A percentile compares a stretch with the other conserved stretches of the same genome.
Evolutionary conservation across 805 yeast genomes (phyloP).

Genomic region (Kazachstania bromeliacearum): DNA sequence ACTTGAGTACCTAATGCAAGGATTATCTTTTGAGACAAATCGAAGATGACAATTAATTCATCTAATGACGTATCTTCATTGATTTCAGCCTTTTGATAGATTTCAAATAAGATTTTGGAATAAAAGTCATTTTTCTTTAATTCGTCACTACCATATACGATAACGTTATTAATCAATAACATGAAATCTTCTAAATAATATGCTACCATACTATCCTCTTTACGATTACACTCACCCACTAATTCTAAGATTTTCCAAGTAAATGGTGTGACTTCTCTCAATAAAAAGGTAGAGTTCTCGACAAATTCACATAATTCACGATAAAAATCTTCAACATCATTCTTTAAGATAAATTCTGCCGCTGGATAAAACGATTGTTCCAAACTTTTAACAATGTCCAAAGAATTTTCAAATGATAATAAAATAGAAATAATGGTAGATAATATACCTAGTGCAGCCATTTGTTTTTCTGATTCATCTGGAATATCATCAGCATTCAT

Average conservation of each 20-base stretch:
- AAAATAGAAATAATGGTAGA: constrained; percentile 77
- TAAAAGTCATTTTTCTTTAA: constrained; percentile 39
- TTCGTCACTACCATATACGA: constrained; percentile 49
- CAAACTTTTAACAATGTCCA: constrained; percentile 50
- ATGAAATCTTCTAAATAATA: constrained; percentile 66
- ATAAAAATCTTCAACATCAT: constrained; percentile 62
- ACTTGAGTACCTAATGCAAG: constrained; percentile 42
- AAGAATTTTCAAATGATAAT: constrained; percentile 72
- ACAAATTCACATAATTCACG: constrained; percentile 72
- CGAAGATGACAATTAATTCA: constrained; percentile 52
- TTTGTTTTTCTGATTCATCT: constrained; percentile 55
- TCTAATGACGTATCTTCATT: constrained; percentile 43
- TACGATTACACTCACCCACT: constrained; percentile 28
- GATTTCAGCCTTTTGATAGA: constrained; percentile 36
- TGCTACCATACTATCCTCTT: constrained; percentile 43
- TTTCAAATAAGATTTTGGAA: constrained; percentile 39
- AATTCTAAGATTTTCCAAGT: constrained; percentile 70
- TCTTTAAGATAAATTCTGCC: constrained; percentile 53
- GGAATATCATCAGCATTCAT: constrained; percentile 30
- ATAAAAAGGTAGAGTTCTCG: constrained; percentile 53
- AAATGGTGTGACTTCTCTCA: constrained; percentile 50
- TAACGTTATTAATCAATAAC: constrained; percentile 64
- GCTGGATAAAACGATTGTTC: constrained; percentile 65
- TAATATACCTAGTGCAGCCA: constrained; percentile 74
- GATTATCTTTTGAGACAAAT: constrained; percentile 54